Percentiles rank a stretch among this genome's conserved stretches.
phyloP scores from a whole-genome alignment of 805 yeast genomes.

The Schwanniomyces sp. region DNA sequence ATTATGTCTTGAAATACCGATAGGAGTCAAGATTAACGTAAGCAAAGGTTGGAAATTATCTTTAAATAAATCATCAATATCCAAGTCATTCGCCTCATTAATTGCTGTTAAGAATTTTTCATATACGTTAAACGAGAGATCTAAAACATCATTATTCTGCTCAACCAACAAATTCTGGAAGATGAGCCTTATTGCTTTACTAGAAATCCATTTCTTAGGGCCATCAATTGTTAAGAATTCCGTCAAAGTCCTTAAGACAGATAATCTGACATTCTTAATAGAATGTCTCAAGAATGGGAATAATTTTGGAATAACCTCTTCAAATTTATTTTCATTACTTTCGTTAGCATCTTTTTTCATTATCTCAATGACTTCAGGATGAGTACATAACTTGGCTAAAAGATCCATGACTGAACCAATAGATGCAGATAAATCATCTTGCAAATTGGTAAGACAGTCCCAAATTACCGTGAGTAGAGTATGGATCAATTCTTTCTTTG shows the following conservation, averaged over 20 bases:
- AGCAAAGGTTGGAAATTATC: conserved; percentile 61
- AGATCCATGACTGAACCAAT: conserved; percentile 96
- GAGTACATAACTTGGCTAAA: conserved; percentile 82
- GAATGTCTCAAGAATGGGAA: conserved; percentile 95
- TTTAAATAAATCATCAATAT: conserved; percentile 53
- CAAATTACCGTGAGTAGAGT: conserved; percentile 72
- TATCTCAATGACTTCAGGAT: conserved; percentile 69
- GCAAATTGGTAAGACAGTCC: conserved; percentile 79
- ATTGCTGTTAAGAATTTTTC: conserved; percentile 52
- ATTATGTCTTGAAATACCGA: conserved; percentile 87
- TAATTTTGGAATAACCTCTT: conserved; percentile 79
- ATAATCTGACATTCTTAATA: conserved; percentile 83
- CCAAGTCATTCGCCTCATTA: conserved; percentile 22
- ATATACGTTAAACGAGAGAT: conserved; percentile 64
- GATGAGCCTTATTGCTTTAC: conserved; percentile 68
- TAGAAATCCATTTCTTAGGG: conserved; percentile 73
- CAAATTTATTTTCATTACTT: conserved; percentile 59
- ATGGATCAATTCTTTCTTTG: conserved; percentile 51
- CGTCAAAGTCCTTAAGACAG: conserved; percentile 76
- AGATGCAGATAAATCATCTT: conserved; percentile 92
- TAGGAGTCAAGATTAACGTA: conserved; percentile 83
- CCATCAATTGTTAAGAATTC: conserved; percentile 70
- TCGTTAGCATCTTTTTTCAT: conserved; percentile 61
- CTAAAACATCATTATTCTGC: conserved; percentile 73
- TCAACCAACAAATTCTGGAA: conserved; percentile 89